A percentile compares a stretch with the other conserved stretches of the same genome.
phyloP scores from a whole-genome alignment of 1,284 basidiomycete genomes.

The Golubevia pallescens region DNA sequence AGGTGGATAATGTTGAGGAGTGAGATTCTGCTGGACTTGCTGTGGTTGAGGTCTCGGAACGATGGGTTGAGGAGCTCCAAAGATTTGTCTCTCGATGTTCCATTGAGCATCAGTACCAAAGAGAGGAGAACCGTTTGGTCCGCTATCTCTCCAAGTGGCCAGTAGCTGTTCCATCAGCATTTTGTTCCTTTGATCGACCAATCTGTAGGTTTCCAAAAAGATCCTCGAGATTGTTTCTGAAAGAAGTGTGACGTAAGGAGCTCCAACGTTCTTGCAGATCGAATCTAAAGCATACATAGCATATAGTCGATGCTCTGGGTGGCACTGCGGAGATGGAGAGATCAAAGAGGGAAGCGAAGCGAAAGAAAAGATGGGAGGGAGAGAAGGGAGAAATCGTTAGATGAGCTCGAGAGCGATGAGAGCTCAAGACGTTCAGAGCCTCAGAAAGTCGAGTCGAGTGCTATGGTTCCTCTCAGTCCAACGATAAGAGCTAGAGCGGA shows the following conservation, averaged over 20 bases:
- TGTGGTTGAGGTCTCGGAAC: conserved; percentile 11
- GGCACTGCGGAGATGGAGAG: background rate
- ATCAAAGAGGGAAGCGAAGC: background rate
- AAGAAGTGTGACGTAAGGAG: conserved; percentile 54
- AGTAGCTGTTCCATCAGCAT: conserved; percentile 58
- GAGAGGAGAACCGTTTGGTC: conserved; percentile 31
- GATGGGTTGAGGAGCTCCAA: conserved; percentile 24
- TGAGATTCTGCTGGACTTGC: conserved; percentile 16
- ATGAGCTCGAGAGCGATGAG: too few relatives aligned
- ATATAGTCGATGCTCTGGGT: background rate
- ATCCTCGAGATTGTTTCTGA: conserved; percentile 43
- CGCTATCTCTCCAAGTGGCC: conserved; percentile 53
- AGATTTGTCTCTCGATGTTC: conserved; percentile 49
- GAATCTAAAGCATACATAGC: conserved; percentile 2
- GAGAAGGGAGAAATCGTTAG: background rate
- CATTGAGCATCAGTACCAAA: conserved; percentile 53
- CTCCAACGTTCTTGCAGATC: conserved; percentile 55
- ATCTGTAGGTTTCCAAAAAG: conserved; percentile 56
- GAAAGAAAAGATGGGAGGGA: background rate
- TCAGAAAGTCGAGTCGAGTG: too few relatives aligned
- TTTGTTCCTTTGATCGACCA: conserved; percentile 56
- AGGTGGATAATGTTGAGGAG: conserved; percentile 14
- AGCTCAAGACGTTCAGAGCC: too few relatives aligned
- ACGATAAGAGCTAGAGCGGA: too few relatives aligned
- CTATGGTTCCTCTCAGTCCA: too few relatives aligned